Evolutionary conservation across 441 rosid species (phyloP), one percentile per base, ranked within the genome.

Genomic region (Rhodomyrtus psidioides): DNA sequence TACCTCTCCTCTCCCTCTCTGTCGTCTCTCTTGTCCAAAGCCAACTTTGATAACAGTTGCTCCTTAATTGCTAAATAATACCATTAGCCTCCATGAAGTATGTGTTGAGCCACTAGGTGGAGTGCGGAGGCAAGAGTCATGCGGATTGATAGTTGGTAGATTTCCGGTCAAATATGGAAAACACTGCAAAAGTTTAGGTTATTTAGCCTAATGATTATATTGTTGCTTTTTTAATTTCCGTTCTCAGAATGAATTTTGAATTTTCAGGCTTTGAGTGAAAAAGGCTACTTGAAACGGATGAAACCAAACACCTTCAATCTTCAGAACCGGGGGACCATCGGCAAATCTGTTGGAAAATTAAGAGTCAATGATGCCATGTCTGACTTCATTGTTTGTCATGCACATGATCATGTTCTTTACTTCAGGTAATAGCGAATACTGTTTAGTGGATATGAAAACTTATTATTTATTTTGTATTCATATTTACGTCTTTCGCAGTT

Each of bases 201-300:
- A 34, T 65, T 34, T 65, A 34, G 15, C 79, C 15, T 19, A 5
- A 42, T 65, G 39, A 65, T 65, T 10, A 10, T 70, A 70, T 70
- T 21, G 49, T 39, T 42, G 16, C 49, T 34, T 19, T 62, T 34
- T 70, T 34, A 70, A 34, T 70, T 70, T 70, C 79, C 12, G n/a
- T 70, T 39, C 79, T 70, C 46, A 70, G 79, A 19, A 39, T 70
- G 23, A 39, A 34, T 70, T 70, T 83, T 85, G 60, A 42, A 81
- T 88, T 91, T 91, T 88, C 92, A 97, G 99, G 98, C 98, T 55
- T 62, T 97, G 82, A 97, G 99, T 87, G 99, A 97, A 90, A 97
- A 97, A 87, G 99, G 99, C 65, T 97, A 97, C 92, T 92, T 96
- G 85, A 97, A 97, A 92, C 94, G 98, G 89, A 96, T 97, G 98